Evolutionary conservation across 2,329 filamentous ascomycete species (phyloP).

Genomic region (Colletotrichum sublineola): DNA sequence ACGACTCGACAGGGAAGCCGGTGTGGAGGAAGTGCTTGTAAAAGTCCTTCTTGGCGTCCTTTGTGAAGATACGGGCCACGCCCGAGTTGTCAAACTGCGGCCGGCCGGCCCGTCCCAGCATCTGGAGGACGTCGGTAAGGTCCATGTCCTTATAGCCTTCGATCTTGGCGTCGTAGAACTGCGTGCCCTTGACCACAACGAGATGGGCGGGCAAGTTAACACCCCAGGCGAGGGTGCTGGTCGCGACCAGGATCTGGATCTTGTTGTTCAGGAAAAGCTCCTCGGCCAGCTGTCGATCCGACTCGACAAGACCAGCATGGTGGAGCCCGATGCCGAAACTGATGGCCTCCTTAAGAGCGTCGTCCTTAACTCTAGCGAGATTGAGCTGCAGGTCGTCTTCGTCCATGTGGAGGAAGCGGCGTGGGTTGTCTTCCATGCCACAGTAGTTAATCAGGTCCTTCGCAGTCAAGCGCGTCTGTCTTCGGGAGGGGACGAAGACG

Average conservation of each 20-base stretch:
- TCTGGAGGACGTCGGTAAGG: conserved; percentile 95
- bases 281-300: conserved; percentile 90
- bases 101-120: conserved; percentile 94
- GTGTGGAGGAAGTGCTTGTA: conserved; percentile 99
- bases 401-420: conserved; percentile 92
- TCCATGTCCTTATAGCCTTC: conserved; percentile 99
- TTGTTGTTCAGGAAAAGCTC: conserved; percentile 98
- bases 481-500: conserved; percentile 95
- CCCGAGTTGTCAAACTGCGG: conserved; percentile 97
- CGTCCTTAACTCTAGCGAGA: conserved; percentile 91
- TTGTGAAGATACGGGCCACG: conserved; percentile 96
- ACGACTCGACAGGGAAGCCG: conserved; percentile 97
- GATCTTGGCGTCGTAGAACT: conserved; percentile 97
- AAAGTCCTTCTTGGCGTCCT: conserved; percentile 98
- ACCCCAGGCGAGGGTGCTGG: conserved; percentile 96
- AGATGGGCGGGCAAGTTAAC: conserved; percentile 97
- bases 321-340: conserved; percentile 98
- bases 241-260: conserved; percentile 96
- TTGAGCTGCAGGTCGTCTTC: conserved; percentile 94
- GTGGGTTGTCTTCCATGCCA: conserved; percentile 97
- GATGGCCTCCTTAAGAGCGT: conserved; percentile 91
- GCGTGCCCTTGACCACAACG: conserved; percentile 97
- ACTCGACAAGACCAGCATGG: conserved; percentile 96
- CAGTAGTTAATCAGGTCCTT: conserved; percentile 98
- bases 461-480: conserved; percentile 94